Evolutionary conservation across 2,329 filamentous ascomycete genomes (phyloP).

Genomic region (Diaporthe australafricana): DNA sequence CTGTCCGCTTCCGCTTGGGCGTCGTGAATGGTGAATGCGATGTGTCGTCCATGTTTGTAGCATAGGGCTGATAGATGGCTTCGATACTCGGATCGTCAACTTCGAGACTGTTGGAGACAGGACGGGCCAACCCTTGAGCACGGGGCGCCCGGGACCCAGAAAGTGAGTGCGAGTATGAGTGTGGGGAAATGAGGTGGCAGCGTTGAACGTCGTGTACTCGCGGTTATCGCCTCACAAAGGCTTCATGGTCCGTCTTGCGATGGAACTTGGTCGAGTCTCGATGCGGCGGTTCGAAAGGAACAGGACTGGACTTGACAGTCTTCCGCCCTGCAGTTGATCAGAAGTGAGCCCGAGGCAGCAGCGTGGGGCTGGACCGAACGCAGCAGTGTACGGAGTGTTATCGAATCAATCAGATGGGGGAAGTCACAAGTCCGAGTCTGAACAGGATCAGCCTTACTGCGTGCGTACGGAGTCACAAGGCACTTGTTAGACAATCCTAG

Average conservation of each 20-base stretch:
- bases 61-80: background rate
- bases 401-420: slow-evolving; percentile 3
- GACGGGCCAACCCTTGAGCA: background rate
- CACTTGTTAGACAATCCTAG: background rate
- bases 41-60: slow-evolving; percentile 30
- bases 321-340: background rate
- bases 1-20: slow-evolving; percentile 45
- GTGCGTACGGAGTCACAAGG: slow-evolving; percentile 13
- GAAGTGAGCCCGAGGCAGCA: background rate
- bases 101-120: slow-evolving; percentile 16
- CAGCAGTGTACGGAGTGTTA: background rate
- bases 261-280: background rate
- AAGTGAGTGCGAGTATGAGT: background rate
- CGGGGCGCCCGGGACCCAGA: background rate
- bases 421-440: slow-evolving; percentile 16
- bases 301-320: background rate
- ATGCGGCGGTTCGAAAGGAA: background rate
- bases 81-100: background rate
- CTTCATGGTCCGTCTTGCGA: slow-evolving; percentile 4
- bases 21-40: slow-evolving; percentile 41
- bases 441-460: background rate
- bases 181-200: slow-evolving; percentile 22
- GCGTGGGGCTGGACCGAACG: background rate
- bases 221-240: background rate
- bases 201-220: background rate